A percentile compares a stretch with the other conserved stretches of the same genome.
phyloP scores from a whole-genome alignment of 306 rosid genomes.

The Cotoneaster glaucophyllus region DNA sequence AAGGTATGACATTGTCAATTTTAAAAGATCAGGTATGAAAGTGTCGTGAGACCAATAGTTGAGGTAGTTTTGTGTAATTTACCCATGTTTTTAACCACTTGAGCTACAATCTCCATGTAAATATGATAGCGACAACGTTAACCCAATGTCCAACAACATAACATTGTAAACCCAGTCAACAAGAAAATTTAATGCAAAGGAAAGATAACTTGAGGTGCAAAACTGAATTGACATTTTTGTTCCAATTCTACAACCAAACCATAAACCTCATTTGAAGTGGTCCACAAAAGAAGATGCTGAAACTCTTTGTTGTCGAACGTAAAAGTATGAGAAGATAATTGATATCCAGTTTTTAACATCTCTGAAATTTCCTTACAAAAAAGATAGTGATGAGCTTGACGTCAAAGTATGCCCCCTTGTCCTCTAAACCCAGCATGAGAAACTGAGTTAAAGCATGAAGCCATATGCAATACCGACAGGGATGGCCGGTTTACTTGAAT shows the following conservation, averaged over 20 bases:
- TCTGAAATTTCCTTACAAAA: neutral
- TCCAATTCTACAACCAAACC: neutral
- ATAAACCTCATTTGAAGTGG: neutral
- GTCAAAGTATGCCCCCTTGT: neutral
- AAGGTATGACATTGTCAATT: too few species aligned
- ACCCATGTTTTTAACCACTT: too few species aligned
- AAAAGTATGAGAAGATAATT: neutral
- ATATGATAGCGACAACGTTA: neutral
- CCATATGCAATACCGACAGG: constrained; percentile 8
- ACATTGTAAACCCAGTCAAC: neutral
- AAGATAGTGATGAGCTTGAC: neutral
- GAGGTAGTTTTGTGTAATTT: too few species aligned
- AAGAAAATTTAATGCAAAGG: neutral
- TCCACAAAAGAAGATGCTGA: neutral
- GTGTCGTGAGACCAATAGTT: too few species aligned
- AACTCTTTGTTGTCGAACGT: neutral
- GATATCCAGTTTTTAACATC: neutral
- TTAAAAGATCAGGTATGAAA: too few species aligned
- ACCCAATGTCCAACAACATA: neutral
- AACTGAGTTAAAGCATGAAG: constrained; percentile 3
- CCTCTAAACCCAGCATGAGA: constrained; percentile 20
- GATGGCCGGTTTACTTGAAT: constrained; percentile 47
- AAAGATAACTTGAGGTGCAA: neutral
- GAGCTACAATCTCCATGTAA: too few species aligned
- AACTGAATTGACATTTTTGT: neutral